These are phyloP conservation scores for Chaetomiaceae sp. DNA, from an alignment of 2,329 filamentous ascomycete genomes.

Conservation along the genomic window DNA sequence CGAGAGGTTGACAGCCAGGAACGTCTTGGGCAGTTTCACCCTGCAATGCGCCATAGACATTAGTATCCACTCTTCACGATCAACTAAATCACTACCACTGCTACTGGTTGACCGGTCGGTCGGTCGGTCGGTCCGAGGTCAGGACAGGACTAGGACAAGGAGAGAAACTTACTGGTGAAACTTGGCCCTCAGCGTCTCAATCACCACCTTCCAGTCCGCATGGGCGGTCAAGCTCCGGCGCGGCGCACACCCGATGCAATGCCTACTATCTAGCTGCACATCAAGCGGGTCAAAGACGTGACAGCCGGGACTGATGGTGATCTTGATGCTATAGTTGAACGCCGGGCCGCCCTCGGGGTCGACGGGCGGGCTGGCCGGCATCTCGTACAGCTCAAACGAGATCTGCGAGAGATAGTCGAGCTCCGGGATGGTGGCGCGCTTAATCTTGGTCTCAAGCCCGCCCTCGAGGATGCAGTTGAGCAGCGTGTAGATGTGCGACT, in stretches of 20 bases:
- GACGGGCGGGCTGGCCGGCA: constrained; percentile 62
- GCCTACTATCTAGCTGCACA: constrained; percentile 91
- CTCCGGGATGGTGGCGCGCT: constrained; percentile 90
- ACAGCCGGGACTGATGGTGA: constrained; percentile 91
- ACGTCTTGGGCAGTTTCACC: constrained; percentile 63
- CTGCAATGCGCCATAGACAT: constrained; percentile 39
- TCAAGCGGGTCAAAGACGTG: constrained; percentile 96
- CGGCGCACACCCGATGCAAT: constrained; percentile 94
- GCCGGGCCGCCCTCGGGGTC: constrained; percentile 58
- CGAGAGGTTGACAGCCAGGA: constrained; percentile 60
- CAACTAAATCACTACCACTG: too few relatives aligned
- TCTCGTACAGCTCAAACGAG: constrained; percentile 96
- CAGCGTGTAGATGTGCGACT: constrained; percentile 96
- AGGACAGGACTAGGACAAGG: too few relatives aligned
- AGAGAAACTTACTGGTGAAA: constrained; percentile 81
- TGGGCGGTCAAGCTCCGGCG: constrained; percentile 85
- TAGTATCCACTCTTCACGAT: too few relatives aligned
- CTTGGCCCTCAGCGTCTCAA: constrained; percentile 89
- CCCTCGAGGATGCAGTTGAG: constrained; percentile 97
- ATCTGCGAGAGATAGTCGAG: constrained; percentile 97
- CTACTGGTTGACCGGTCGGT: too few relatives aligned
- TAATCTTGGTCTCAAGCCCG: constrained; percentile 94
- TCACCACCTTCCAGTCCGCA: constrained; percentile 93
- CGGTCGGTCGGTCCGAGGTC: too few relatives aligned
- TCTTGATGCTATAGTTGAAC: constrained; percentile 93